A percentile compares a stretch with the other conserved stretches of the same genome.
Conservation (phyloP, 2,329 filamentous ascomycete genomes). For the Penicillium sp. region DNA sequence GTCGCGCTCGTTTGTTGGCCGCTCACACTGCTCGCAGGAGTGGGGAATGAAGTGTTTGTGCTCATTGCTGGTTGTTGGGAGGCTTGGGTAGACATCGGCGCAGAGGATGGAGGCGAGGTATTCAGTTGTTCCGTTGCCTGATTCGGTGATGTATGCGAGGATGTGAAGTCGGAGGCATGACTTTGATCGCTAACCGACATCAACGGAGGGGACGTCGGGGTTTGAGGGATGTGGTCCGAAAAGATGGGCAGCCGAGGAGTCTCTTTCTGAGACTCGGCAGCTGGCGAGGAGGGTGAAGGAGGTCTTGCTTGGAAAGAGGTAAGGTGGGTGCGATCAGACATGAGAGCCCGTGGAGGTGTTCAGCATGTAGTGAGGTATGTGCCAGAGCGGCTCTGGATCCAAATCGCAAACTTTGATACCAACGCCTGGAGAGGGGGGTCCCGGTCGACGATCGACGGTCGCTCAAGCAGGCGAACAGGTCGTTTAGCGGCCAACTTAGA, state of each 20-base stretch:
- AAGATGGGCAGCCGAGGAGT: constrained; percentile 29
- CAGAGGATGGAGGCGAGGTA: constrained; percentile 44
- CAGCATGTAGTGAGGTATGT: constrained; percentile 16
- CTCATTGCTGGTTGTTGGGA: constrained; percentile 45
- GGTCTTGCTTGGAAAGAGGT: constrained; percentile 40
- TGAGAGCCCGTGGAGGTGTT: constrained; percentile 27
- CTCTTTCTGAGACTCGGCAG: constrained; percentile 42
- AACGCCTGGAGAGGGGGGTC: constrained; percentile 27
- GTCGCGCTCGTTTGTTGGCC: constrained; percentile 35
- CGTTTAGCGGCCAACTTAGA: constrained; percentile 34
- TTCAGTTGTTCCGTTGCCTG: constrained; percentile 45
- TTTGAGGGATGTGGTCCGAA: constrained; percentile 39
- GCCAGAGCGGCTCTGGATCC: constrained; percentile 18
- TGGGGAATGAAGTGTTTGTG: constrained; percentile 46
- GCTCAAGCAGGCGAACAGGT: constrained; percentile 38
- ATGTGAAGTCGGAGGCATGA: constrained; percentile 50
- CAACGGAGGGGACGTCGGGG: constrained; percentile 49
- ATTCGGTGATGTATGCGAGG: constrained; percentile 48
- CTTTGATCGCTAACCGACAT: constrained; percentile 54
- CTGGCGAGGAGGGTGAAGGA: constrained; percentile 47
- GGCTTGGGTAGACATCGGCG: constrained; percentile 45
- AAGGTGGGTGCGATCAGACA: constrained; percentile 41
- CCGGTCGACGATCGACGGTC: constrained; percentile 36
- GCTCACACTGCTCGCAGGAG: constrained; percentile 48
- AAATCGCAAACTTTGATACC: constrained; percentile 21